Conservation (phyloP, 2,329 filamentous ascomycete genomes). For the Monosporascus sp. region DNA sequence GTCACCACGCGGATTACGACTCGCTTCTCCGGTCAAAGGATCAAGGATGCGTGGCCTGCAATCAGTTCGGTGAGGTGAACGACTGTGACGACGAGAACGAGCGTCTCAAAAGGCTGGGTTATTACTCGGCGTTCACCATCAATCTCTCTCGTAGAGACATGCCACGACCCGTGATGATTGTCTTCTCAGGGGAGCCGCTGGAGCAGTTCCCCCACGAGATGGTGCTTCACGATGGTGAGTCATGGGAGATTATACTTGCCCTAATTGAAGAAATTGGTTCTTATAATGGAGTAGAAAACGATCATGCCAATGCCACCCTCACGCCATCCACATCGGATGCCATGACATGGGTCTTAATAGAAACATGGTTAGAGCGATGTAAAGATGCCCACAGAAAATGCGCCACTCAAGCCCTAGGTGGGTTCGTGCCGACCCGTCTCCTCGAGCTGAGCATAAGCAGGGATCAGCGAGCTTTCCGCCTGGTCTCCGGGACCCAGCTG, state of each 20-base stretch:
- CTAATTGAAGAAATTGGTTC: not conserved
- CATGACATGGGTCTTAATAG: slow-evolving; percentile 7
- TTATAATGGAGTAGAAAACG: slow-evolving; percentile 7
- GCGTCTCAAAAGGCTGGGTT: slow-evolving; percentile 2
- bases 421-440: slow-evolving; percentile 11
- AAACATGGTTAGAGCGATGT: slow-evolving; percentile 12
- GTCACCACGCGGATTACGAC: slow-evolving; percentile 10
- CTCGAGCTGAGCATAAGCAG: slow-evolving; percentile 4
- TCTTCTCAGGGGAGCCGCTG: slow-evolving; percentile 5
- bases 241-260: no score
- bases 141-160: not conserved
- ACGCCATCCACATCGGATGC: slow-evolving; percentile 7
- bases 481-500: slow-evolving; percentile 5
- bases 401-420: not conserved
- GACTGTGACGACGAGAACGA: slow-evolving; percentile 7
- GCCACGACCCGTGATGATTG: slow-evolving; percentile 1
- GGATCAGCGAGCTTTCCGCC: slow-evolving; percentile 5
- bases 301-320: slow-evolving; percentile 6
- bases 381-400: slow-evolving; percentile 5
- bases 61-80: not conserved
- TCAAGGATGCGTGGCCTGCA: slow-evolving; percentile 9
- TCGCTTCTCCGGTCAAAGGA: slow-evolving; percentile 6
- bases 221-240: slow-evolving; percentile 9
- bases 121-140: slow-evolving; percentile 12
- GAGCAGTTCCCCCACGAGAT: slow-evolving; percentile 4